phyloP scores from a whole-genome alignment of 495 filamentous ascomycete species.

The Hyaloscypha finlandica region DNA sequence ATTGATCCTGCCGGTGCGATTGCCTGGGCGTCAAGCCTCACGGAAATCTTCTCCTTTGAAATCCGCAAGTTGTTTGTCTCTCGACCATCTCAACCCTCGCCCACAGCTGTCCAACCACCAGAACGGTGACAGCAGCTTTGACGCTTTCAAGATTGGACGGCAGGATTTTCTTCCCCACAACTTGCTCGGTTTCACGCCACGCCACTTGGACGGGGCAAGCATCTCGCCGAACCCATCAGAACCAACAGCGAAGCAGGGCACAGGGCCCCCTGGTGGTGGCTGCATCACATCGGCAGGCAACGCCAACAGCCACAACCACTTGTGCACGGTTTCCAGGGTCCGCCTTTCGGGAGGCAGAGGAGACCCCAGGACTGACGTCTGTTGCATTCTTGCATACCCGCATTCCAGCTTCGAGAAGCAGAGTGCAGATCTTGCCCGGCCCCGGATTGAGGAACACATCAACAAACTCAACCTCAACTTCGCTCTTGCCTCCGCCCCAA shows the following conservation, averaged over 20 bases:
- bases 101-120: neutral
- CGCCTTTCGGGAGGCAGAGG: neutral
- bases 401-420: neutral
- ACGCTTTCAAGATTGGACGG: neutral
- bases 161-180: neutral
- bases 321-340: neutral
- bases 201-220: neutral
- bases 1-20: neutral
- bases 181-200: neutral
- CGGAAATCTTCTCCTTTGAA: neutral
- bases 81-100: slow-evolving; percentile 2
- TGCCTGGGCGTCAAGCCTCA: neutral
- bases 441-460: neutral
- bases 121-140: neutral
- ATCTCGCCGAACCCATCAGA: neutral
- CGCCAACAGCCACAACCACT: neutral
- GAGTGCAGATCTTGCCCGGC: neutral
- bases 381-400: slow-evolving; percentile 16
- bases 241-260: neutral
- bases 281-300: neutral
- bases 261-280: neutral
- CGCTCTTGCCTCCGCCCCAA: neutral
- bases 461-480: neutral
- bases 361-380: neutral
- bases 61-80: slow-evolving; percentile 10